Evolutionary conservation across 192 early-diverging fungal species (phyloP).

Genomic region (Piromyces sp.): DNA sequence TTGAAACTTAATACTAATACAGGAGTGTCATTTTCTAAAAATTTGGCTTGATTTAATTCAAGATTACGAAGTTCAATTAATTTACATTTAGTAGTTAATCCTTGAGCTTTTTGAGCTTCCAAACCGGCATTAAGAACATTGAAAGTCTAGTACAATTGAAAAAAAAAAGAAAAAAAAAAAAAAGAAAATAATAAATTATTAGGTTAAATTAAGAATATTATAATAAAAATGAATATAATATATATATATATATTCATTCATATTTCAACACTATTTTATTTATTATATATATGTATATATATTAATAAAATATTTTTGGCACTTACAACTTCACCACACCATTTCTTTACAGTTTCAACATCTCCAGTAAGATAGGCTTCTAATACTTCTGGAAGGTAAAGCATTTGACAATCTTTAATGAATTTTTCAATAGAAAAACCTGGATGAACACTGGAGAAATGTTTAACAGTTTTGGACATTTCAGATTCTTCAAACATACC

Average conservation of each 20-base stretch:
- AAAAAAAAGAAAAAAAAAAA: no score
- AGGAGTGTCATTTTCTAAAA: constrained; percentile 72
- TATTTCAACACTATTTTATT: no score
- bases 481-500: constrained; percentile 76
- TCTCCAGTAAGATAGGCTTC: constrained; percentile 86
- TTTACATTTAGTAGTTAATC: constrained; percentile 81
- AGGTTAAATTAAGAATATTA: no score
- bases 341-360: constrained; percentile 58
- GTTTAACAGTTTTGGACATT: constrained; percentile 70
- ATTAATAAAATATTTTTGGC: background rate
- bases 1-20: constrained; percentile 75
- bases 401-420: constrained; percentile 77
- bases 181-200: no score
- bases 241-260: no score
- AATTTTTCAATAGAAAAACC: constrained; percentile 69
- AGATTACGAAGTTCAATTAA: constrained; percentile 83
- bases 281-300: no score
- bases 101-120: constrained; percentile 67
- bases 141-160: constrained; percentile 24
- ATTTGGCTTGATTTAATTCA: constrained; percentile 71
- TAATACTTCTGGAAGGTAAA: constrained; percentile 86
- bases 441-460: constrained; percentile 67
- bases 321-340: constrained; percentile 86
- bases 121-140: constrained; percentile 68
- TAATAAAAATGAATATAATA: no score